Evolutionary conservation across 495 filamentous ascomycete species (phyloP), one percentile per base, ranked within the genome.

Genomic region (Chlorociboria aeruginascens): DNA sequence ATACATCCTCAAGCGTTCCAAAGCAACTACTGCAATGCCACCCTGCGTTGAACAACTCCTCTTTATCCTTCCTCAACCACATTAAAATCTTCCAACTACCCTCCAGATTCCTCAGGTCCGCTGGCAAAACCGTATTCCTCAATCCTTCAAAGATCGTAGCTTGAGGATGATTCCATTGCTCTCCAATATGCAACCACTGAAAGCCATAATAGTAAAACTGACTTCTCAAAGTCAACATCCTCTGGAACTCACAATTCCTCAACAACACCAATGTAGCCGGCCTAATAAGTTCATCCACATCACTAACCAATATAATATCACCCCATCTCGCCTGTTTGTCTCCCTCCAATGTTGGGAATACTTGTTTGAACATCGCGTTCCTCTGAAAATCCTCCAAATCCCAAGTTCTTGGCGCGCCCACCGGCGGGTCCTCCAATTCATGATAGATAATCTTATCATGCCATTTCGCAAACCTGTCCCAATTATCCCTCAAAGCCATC

Each of bases 21-120:
- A 71, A 67, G 48, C 69, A 71, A 8, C 55, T 68, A 48, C 61
- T 66, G 54, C 69, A 73, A 59, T 70, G 67, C 69, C 68, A 73
- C 2, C 58, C 65, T 1, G 63, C 66, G 50, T 67, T 62, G 52
- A 59, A 63, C 12, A 60, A 35, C 29, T 57, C 54, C 11, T 30
- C 39, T 34, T 60, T 60, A 10, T 60, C 41, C 20, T 25, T 25
- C 20, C 20, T 25, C 49, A 50, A 54, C 54, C 54, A 54, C 6
- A 31, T 39, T 0, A 64, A 10, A 7, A 55, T 12, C 25, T 38
- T 39, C 49, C 32, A 57, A 3, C 50, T 43, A 13, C 61, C 59
- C 2, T 65, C 57, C 0, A 58, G 57, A 41, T 58, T 67, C 20
- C 69, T 61, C 10, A 71, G 50, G 47, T 66, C 56, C n/a, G 62